Conservation (phyloP, 1,284 basidiomycete species). For the Stereum hirsutum region DNA sequence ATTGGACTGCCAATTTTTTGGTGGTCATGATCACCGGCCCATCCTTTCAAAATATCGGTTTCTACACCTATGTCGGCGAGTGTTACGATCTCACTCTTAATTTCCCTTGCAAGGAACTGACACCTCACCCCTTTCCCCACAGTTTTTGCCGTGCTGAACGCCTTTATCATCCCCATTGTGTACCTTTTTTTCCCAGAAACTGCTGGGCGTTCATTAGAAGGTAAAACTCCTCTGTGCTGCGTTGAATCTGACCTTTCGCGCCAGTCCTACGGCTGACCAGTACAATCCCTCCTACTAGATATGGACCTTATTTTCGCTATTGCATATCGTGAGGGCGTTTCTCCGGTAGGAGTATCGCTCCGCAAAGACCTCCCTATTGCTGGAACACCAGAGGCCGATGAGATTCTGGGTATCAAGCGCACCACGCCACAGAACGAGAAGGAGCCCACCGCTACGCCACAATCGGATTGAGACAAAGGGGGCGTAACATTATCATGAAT, state of each 20-base stretch:
- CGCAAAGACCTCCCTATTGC: slow-evolving; percentile 45
- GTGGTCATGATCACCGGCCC: slow-evolving; percentile 64
- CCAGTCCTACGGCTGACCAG: neutral
- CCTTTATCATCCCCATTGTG: slow-evolving; percentile 48
- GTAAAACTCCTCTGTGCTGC: slow-evolving; percentile 17
- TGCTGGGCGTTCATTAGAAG: slow-evolving; percentile 52
- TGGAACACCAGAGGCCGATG: slow-evolving; percentile 44
- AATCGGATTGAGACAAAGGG: too few relatives aligned
- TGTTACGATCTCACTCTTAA: too few relatives aligned
- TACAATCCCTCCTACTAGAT: slow-evolving; percentile 22
- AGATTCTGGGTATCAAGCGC: slow-evolving; percentile 31
- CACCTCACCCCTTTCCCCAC: neutral
- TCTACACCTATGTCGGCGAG: slow-evolving; percentile 53
- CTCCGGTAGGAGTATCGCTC: slow-evolving; percentile 45
- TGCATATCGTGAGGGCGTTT: slow-evolving; percentile 46
- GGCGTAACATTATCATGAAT: too few relatives aligned
- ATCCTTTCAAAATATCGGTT: slow-evolving; percentile 53
- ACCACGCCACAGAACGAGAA: too few relatives aligned
- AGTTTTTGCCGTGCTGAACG: slow-evolving; percentile 56
- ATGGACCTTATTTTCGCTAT: slow-evolving; percentile 59
- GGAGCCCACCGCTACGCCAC: too few relatives aligned
- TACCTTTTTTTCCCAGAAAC: slow-evolving; percentile 67
- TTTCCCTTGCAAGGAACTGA: neutral
- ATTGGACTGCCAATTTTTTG: slow-evolving; percentile 60
- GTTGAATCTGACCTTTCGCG: neutral